Base-by-base conservation (phyloP, 768 basidiomycete genomes). In the Russula compacta region DNA sequence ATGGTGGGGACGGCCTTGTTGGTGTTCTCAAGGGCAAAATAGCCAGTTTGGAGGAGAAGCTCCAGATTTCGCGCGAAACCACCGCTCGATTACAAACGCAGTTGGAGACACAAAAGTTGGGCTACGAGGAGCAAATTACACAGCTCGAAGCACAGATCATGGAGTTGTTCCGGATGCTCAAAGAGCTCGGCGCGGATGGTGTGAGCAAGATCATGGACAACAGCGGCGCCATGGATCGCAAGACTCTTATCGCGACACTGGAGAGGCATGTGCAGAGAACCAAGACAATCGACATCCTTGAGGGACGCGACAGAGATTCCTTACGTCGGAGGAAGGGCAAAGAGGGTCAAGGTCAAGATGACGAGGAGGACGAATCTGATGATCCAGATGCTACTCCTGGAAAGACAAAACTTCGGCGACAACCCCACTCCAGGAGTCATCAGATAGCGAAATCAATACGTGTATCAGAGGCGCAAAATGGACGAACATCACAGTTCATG, bases 161-260 rank as follows among this genome's bases (percentile, higher is more conserved):
- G 79, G 94, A 97, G 70, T 73, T 98, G 17, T 98, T 95, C 76
- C 81, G 87, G 66, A 95, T 97, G 92, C 77, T 98, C 56, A 89
- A 85, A 70, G 90, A 95, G 68, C 81, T 88, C 39, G 85, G 87
- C 15, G 83, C 24, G 19, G 60, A 81, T 58, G 86, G 87, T 14
- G 81, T 92, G 40, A 87, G 90, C 58, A 81, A 80, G 63, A 83
- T 94, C 61, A 74, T 89, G 19, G 89, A 73, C 35, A 78, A 80
- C 46, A 72, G 75, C 21, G 80, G 77, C 8, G 72, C 78, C 8
- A 83, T 93, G 83, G 88, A 95, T 68, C 81, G 92, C 61, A 87
- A 86, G 73, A 79, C 84, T 17, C 79, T 98, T 43, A 85, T 97
- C 7, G 81, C 87, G 39, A 82, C 82, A 19, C 77, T 95, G 56